Percentiles rank a stretch among this genome's conserved stretches.
phyloP scores from a whole-genome alignment of 306 rosid genomes.

The Castanea sativa region DNA sequence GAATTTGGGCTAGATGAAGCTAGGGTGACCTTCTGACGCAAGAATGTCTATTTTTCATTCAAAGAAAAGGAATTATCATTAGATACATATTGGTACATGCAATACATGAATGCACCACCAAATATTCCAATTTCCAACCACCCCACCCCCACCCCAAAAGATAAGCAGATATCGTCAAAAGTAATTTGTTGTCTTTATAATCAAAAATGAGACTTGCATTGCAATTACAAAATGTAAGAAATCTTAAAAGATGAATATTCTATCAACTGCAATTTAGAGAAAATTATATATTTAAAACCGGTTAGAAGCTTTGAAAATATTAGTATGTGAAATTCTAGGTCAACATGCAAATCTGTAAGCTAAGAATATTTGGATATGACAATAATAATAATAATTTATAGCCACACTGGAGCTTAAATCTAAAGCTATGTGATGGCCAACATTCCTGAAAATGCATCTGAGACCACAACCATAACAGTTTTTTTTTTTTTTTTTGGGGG shows the following conservation, averaged over 20 bases:
- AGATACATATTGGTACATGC: constrained; percentile 3
- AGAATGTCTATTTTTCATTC: constrained; percentile 58
- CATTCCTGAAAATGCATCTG: not conserved
- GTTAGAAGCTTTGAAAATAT: not conserved
- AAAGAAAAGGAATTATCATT: constrained; percentile 16
- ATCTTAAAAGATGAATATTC: not conserved
- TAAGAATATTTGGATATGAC: not conserved
- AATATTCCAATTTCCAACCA: not conserved
- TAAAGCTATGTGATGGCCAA: not conserved
- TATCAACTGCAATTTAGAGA: not conserved
- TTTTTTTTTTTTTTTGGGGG: too few relatives aligned
- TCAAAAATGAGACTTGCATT: not conserved
- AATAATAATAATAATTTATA: not conserved
- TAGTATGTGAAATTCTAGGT: not conserved
- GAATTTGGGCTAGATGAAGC: constrained; percentile 49
- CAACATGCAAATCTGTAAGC: not conserved
- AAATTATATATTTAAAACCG: not conserved
- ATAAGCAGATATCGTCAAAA: not conserved
- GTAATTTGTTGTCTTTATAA: not conserved
- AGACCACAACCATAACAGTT: not conserved
- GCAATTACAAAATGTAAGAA: not conserved
- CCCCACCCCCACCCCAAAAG: not conserved
- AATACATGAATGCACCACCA: not conserved
- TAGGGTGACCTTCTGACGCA: constrained; percentile 89
- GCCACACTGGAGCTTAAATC: not conserved